These are phyloP conservation scores for Teunomyces gatunensis DNA, from an alignment of 805 yeast species.

Conservation along the genomic window DNA sequence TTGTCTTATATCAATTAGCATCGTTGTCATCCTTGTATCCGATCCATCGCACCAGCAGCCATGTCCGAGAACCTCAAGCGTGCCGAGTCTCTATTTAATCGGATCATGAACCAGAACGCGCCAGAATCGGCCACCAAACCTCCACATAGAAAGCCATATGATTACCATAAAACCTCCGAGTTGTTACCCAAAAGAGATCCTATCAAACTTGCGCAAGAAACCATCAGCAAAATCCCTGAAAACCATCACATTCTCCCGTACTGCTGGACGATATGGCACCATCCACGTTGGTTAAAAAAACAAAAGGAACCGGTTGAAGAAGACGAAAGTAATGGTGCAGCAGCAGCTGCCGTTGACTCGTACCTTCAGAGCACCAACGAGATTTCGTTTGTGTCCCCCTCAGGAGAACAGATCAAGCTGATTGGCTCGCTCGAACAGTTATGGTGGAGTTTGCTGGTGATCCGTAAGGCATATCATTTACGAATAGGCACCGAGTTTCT, in stretches of 20 bases:
- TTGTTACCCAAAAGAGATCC: slow-evolving; percentile 37
- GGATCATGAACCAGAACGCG: slow-evolving; percentile 42
- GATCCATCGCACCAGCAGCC: not conserved
- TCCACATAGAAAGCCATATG: slow-evolving; percentile 7
- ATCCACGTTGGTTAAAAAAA: slow-evolving; percentile 30
- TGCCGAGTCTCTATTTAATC: slow-evolving; percentile 45
- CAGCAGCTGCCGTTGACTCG: slow-evolving; percentile 33
- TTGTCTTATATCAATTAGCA: not conserved
- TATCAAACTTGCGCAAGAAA: slow-evolving; percentile 31
- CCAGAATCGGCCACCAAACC: slow-evolving; percentile 8
- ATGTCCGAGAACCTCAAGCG: slow-evolving; percentile 48
- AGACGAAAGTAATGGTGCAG: slow-evolving; percentile 13
- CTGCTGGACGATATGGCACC: slow-evolving; percentile 53
- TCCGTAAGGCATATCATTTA: slow-evolving; percentile 40
- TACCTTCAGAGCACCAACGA: slow-evolving; percentile 48
- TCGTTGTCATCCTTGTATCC: not conserved
- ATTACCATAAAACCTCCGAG: slow-evolving; percentile 9
- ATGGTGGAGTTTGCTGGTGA: slow-evolving; percentile 43
- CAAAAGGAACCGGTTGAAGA: slow-evolving; percentile 14
- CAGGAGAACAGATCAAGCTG: slow-evolving; percentile 17
- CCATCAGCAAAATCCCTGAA: slow-evolving; percentile 22
- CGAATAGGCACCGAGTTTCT: slow-evolving; percentile 51
- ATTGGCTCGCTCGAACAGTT: slow-evolving; percentile 53
- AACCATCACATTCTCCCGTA: slow-evolving; percentile 42
- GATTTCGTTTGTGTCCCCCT: slow-evolving; percentile 21